phyloP scores from a whole-genome alignment of 768 basidiomycete genomes.

The Dioszegia hungarica region DNA sequence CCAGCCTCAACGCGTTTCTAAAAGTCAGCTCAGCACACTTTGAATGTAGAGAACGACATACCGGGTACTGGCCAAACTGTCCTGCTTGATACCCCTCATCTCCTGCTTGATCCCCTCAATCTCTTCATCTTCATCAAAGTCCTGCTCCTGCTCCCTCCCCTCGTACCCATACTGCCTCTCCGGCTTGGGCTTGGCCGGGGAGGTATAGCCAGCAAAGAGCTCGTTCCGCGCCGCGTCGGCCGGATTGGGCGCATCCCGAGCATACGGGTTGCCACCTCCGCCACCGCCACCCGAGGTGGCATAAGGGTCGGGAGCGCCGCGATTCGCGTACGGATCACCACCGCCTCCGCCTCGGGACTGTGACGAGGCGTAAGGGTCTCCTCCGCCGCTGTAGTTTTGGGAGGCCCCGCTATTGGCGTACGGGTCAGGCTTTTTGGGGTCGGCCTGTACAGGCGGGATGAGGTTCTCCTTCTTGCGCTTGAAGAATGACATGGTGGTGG shows the following conservation, averaged over 20 bases:
- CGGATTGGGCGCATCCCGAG: slow-evolving; percentile 19
- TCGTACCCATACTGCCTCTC: slow-evolving; percentile 42
- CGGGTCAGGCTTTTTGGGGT: slow-evolving; percentile 15
- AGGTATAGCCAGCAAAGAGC: slow-evolving; percentile 44
- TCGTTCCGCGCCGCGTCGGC: slow-evolving; percentile 41
- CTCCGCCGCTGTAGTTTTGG: not conserved
- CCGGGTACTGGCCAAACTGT: slow-evolving; percentile 78
- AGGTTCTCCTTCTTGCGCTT: slow-evolving; percentile 39
- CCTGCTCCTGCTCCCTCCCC: slow-evolving; percentile 56
- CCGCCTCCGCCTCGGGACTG: slow-evolving; percentile 12
- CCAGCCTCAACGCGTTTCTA: slow-evolving; percentile 80
- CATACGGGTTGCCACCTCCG: slow-evolving; percentile 37
- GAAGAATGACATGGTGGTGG: slow-evolving; percentile 41
- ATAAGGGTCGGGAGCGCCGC: slow-evolving; percentile 35
- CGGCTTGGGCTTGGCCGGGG: slow-evolving; percentile 22
- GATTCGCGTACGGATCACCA: slow-evolving; percentile 25
- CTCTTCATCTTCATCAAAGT: slow-evolving; percentile 53
- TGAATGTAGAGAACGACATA: slow-evolving; percentile 13
- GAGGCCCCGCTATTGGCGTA: slow-evolving; percentile 1
- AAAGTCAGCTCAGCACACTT: not conserved
- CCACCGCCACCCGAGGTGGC: slow-evolving; percentile 12
- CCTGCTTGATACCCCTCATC: slow-evolving; percentile 83
- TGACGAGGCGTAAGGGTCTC: not conserved
- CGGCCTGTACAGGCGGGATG: slow-evolving; percentile 43
- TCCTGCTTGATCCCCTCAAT: slow-evolving; percentile 93